Base-by-base conservation (phyloP, 257 asterid species). In the Verbena officinalis region DNA sequence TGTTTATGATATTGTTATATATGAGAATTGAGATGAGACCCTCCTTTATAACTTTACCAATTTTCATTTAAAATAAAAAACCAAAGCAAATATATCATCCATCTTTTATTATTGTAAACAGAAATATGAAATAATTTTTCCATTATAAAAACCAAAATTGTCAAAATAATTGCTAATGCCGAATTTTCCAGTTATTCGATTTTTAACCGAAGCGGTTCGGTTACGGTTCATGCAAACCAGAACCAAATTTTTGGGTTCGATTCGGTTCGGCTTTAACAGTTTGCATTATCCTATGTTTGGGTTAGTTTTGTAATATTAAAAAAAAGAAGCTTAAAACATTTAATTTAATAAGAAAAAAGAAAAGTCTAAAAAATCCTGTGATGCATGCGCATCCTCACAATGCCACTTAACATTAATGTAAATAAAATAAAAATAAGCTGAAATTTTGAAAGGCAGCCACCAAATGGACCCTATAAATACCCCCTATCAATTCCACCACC, bases 381-480 rank as follows among this genome's bases (percentile, higher is more conserved):
- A 67, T 55, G 57, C 72, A 67, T 55, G 65, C 30, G 61, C 12
- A 51, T 44, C 13, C 42, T 33, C 33, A 38, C 19, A 39, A 52
- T 48, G 46, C 58, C 59, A 63, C 69, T 19, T n/a, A 24, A 27
- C 39, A 13, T 20, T 23, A 11, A 50, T 30, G n/a, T n/a, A n/a
- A n/a, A n/a, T n/a, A n/a, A n/a, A n/a, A n/a, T n/a, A n/a, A 50
- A 22, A 22, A 1, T 50, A 20, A 50, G 31, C 56, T 20, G 34
- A 44, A 54, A 65, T 54, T n/a, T 65, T 40, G 54, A 55, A 45
- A 17, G 65, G 45, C 64, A 50, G 24, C 63, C 55, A 52, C 59
- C 59, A 55, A 64, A 44, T 59, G 19, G 7, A 39, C 60, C 66
- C 16, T 69, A 75, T 75, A 75, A 64, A 70, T 69, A 64, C 44